A percentile compares a stretch with the other conserved stretches of the same genome.
Conservation (phyloP, 305 asterid genomes). For the Caryopteris hybrid region DNA sequence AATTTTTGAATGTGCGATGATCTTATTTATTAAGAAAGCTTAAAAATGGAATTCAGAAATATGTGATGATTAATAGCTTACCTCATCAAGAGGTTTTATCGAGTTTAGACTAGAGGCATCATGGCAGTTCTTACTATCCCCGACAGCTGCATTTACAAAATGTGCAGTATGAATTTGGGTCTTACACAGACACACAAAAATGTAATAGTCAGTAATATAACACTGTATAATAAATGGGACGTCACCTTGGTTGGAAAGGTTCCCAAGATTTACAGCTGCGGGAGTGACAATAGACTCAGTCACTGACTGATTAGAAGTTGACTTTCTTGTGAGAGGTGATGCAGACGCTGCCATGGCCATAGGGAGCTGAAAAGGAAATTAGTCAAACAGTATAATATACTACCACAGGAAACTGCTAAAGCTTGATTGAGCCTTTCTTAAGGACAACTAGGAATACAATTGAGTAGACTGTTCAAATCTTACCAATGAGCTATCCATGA, state of each 20-base stretch:
- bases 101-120: constrained; percentile 23
- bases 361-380: constrained; percentile 30
- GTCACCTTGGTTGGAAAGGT: constrained; percentile 30
- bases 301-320: constrained; percentile 21
- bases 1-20: not conserved
- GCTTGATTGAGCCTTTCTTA: not conserved
- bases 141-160: constrained; percentile 25
- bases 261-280: constrained; percentile 14
- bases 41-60: not conserved
- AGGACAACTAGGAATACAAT: not conserved
- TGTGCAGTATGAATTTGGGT: not conserved
- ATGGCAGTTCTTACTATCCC: constrained; percentile 17
- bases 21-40: not conserved
- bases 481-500: constrained; percentile 30
- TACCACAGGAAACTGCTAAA: not conserved
- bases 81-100: constrained; percentile 36
- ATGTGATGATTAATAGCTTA: constrained; percentile 13
- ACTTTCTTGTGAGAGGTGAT: constrained; percentile 10
- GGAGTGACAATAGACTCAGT: constrained; percentile 28
- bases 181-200: not conserved
- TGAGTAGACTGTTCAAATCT: constrained; percentile 1
- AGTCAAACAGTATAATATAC: constrained; percentile 5
- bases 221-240: not conserved
- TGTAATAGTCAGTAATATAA: no score
- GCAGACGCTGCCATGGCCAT: constrained; percentile 10